Percentiles rank a stretch among this genome's conserved stretches.
Conservation (phyloP, 164 flowering plant species). For the Taxillus chinensis region DNA sequence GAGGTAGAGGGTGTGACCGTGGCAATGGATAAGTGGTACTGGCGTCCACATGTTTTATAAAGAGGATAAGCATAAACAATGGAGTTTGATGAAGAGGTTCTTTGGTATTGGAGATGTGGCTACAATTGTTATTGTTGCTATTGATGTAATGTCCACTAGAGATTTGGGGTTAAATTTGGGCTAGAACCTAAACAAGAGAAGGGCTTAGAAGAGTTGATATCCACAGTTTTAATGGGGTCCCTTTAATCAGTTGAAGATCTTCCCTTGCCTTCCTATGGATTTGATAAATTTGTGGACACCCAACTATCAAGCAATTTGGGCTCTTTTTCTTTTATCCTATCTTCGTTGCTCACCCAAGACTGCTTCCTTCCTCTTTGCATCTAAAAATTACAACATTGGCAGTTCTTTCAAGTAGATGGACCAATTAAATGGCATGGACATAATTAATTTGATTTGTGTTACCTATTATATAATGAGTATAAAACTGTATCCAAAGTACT, state of each 20-base stretch:
- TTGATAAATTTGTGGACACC: constrained; percentile 73
- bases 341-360: constrained; percentile 41
- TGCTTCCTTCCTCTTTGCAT: constrained; percentile 43
- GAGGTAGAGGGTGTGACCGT: constrained; percentile 44
- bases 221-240: constrained; percentile 66
- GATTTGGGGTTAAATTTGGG: constrained; percentile 13
- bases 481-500: too few relatives aligned
- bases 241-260: constrained; percentile 70
- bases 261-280: constrained; percentile 53
- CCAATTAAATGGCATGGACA: too few relatives aligned
- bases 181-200: constrained; percentile 47
- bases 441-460: too few relatives aligned
- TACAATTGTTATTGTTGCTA: constrained; percentile 21
- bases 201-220: constrained; percentile 69
- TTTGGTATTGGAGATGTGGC: constrained; percentile 18
- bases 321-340: constrained; percentile 42
- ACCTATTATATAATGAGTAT: too few relatives aligned
- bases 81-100: constrained; percentile 10
- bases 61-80: constrained; percentile 31
- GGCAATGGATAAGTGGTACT: constrained; percentile 14
- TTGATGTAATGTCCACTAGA: constrained; percentile 20
- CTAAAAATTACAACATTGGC: constrained; percentile 17
- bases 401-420: too few relatives aligned
- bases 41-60: constrained; percentile 24
- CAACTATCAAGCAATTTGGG: constrained; percentile 60